Evolutionary conservation across 148 eudicot genomes (phyloP).

Genomic region (Nepenthes mirabilis): DNA sequence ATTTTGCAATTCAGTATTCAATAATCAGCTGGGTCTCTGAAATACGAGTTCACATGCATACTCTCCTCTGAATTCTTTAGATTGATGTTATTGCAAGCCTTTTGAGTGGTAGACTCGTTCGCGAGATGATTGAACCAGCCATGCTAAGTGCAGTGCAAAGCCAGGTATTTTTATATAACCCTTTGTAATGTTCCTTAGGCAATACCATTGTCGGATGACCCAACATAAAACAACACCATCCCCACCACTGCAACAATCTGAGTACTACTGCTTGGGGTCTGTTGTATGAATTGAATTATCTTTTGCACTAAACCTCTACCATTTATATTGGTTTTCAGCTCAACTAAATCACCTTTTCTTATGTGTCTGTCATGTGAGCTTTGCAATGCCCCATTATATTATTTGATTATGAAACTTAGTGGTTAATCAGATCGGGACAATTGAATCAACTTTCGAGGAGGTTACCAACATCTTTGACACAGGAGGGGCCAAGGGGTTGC

Average conservation of each 20-base stretch:
- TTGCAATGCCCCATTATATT: too few species aligned
- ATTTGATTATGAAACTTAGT: background rate
- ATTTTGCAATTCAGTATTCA: background rate
- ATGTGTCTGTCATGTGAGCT: too few species aligned
- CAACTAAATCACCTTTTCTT: background rate
- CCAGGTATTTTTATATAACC: slow-evolving; percentile 40
- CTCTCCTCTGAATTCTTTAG: slow-evolving; percentile 21
- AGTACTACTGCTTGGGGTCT: background rate
- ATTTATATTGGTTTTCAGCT: background rate
- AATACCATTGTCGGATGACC: too few species aligned
- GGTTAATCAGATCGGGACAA: slow-evolving; percentile 80
- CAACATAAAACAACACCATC: too few species aligned
- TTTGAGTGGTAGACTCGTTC: slow-evolving; percentile 89
- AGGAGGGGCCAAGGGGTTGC: slow-evolving; percentile 67
- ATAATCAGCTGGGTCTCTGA: background rate
- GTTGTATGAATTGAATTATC: background rate
- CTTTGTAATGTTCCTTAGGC: background rate
- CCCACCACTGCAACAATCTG: too few species aligned
- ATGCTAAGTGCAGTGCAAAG: slow-evolving; percentile 98
- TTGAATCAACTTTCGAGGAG: slow-evolving; percentile 67
- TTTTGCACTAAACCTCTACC: background rate
- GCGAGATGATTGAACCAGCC: slow-evolving; percentile 95
- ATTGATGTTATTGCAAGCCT: slow-evolving; percentile 95
- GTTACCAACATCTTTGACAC: slow-evolving; percentile 67
- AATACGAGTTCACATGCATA: background rate